Percentiles rank a stretch among this genome's conserved stretches.
Evolutionary conservation across 108 stramenopile species (phyloP).

Genomic region (Fragilariopsis cylindrus): DNA sequence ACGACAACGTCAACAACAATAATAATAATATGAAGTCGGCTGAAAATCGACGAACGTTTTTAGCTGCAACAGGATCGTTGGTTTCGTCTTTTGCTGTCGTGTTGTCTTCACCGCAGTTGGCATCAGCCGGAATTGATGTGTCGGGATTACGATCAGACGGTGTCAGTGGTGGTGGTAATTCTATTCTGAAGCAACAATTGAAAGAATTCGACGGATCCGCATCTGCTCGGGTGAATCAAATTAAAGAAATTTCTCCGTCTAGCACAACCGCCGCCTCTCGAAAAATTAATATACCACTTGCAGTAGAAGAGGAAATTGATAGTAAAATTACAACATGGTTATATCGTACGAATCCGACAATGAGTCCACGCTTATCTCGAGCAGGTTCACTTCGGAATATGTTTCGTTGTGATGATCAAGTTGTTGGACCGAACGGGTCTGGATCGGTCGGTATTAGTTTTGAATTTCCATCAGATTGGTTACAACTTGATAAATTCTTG

Average conservation of each 20-base stretch:
- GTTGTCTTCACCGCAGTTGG: conserved; percentile 9
- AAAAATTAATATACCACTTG: conserved; percentile 9
- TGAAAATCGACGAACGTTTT: conserved; percentile 17
- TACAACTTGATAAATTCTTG: conserved; percentile 67
- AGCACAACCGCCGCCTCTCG: neutral
- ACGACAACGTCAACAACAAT: neutral
- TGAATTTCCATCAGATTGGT: conserved; percentile 80
- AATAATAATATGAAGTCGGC: conserved; percentile 1
- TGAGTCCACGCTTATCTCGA: conserved; percentile 19
- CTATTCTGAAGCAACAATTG: conserved; percentile 27
- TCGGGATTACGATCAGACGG: conserved; percentile 30
- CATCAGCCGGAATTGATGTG: conserved; percentile 43
- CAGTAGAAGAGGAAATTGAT: conserved; percentile 7
- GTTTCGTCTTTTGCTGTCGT: neutral
- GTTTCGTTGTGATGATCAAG: conserved; percentile 33
- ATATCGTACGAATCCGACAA: conserved; percentile 33
- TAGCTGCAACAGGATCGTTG: neutral
- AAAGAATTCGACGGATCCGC: conserved; percentile 45
- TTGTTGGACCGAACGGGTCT: conserved; percentile 24
- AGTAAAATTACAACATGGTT: conserved; percentile 30
- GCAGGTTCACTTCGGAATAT: conserved; percentile 31
- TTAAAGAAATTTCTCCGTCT: conserved; percentile 16
- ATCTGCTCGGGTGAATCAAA: conserved; percentile 25
- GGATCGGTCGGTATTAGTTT: conserved; percentile 31
- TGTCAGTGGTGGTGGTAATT: conserved; percentile 21